These are phyloP conservation scores for Nymphaea colorata DNA, from an alignment of 164 flowering plant genomes.

Conservation along the genomic window DNA sequence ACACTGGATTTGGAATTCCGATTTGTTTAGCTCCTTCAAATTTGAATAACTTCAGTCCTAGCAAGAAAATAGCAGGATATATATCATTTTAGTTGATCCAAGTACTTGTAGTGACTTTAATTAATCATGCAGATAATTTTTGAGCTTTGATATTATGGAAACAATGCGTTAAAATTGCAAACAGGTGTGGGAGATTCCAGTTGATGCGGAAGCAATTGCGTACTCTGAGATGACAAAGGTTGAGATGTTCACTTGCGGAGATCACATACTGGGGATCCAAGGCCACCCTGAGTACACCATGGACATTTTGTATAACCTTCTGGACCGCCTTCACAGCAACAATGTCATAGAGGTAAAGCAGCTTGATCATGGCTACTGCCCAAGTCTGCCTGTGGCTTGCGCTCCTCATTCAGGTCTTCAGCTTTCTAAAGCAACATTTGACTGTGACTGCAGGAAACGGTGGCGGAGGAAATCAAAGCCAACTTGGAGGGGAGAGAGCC, in stretches of 20 bases:
- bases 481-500: constrained; percentile 41
- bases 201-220: constrained; percentile 52
- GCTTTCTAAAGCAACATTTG: background rate
- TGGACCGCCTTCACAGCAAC: constrained; percentile 43
- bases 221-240: constrained; percentile 62
- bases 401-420: background rate
- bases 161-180: too few relatives aligned
- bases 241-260: constrained; percentile 54
- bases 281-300: constrained; percentile 82
- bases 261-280: constrained; percentile 63
- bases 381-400: too few relatives aligned
- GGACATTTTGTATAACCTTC: constrained; percentile 48
- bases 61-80: too few relatives aligned
- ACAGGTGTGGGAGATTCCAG: constrained; percentile 55
- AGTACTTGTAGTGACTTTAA: too few relatives aligned
- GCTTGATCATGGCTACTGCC: background rate
- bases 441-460: constrained; percentile 18
- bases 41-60: too few relatives aligned
- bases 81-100: too few relatives aligned
- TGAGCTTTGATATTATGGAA: too few relatives aligned
- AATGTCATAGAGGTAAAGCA: constrained; percentile 35
- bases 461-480: constrained; percentile 42
- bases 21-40: too few relatives aligned
- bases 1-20: too few relatives aligned
- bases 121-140: too few relatives aligned